Evolutionary conservation across 2,329 filamentous ascomycete genomes (phyloP), one percentile per base, ranked within the genome.

Genomic region (Ustulina deusta): DNA sequence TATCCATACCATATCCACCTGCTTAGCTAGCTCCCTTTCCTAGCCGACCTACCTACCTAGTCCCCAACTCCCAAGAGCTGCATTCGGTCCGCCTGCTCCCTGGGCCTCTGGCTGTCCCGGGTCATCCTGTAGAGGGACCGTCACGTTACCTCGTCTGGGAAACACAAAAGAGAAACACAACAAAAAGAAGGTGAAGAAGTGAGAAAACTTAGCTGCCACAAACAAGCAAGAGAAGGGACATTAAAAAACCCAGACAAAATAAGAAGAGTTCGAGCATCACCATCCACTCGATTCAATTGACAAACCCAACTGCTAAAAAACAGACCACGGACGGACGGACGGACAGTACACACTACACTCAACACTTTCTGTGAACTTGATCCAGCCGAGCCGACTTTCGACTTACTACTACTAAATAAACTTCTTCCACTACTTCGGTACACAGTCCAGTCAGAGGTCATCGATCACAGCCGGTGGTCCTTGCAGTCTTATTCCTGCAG

Each of bases 21-120:
- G 61, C 54, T 51, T 63, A 55, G 58, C 49, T 66, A 71, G 69
- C 36, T 63, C 58, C 63, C 69, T 66, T 68, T 63, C 57, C 57
- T 61, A 65, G 66, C 66, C 63, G 66, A 69, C 67, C 64, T 70
- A 66, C 66, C 69, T 67, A 67, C 61, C 63, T 69, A n/a, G n/a
- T n/a, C n/a, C 66, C 54, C 63, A 59, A 32, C 36, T 57, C 29
- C 65, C 63, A 63, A 63, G 58, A 61, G 32, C 64, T 65, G 65
- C 48, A 69, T 69, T 70, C 69, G 66, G 65, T 64, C 69, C 68
- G 68, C 65, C 49, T 49, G 36, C 36, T 64, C 61, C 52, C 55
- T 44, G 32, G 58, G 48, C 22, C 49, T 56, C 36, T 63, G 60
- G 54, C 49, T 63, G 29, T 54, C 49, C 25, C 6, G 38, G 42